These are phyloP conservation scores for Juncus inflexus DNA, from an alignment of 176 grass and related monocot species.

Conservation along the genomic window DNA sequence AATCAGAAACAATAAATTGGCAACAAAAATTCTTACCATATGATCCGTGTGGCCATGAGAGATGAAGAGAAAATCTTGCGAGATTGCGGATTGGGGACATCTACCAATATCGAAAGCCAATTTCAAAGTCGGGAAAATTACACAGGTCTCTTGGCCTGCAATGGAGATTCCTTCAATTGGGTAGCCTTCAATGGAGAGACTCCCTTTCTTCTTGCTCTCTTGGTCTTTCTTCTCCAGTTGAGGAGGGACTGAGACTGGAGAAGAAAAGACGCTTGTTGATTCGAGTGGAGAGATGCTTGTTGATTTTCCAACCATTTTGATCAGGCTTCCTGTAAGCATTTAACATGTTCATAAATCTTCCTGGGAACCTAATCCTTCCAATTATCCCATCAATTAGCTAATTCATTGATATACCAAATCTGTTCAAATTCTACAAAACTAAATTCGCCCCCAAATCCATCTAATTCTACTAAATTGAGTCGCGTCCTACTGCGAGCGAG, in stretches of 20 bases:
- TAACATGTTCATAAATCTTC: not conserved
- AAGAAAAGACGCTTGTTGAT: not conserved
- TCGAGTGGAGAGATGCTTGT: not conserved
- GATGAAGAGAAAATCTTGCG: slow-evolving; percentile 94
- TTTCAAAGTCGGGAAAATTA: slow-evolving; percentile 90
- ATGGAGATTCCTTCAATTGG: slow-evolving; percentile 76
- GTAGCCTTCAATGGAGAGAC: slow-evolving; percentile 54
- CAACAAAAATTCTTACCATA: slow-evolving; percentile 30
- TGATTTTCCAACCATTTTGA: not conserved
- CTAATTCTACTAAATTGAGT: no score
- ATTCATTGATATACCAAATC: no score
- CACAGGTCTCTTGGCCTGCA: slow-evolving; percentile 77
- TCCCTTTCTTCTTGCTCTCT: slow-evolving; percentile 20
- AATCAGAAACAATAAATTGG: not conserved
- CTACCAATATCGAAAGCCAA: slow-evolving; percentile 91
- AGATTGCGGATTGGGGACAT: slow-evolving; percentile 75
- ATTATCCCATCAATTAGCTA: no score
- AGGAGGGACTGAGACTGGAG: not conserved
- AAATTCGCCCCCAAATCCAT: no score
- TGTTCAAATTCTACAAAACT: no score
- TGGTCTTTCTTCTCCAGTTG: not conserved
- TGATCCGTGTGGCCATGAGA: slow-evolving; percentile 95
- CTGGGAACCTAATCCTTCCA: no score
- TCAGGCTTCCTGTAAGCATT: not conserved
- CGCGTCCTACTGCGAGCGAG: no score